These are phyloP conservation scores for Brassica rapa DNA, from an alignment of 345 rosid genomes.

Conservation along the genomic window DNA sequence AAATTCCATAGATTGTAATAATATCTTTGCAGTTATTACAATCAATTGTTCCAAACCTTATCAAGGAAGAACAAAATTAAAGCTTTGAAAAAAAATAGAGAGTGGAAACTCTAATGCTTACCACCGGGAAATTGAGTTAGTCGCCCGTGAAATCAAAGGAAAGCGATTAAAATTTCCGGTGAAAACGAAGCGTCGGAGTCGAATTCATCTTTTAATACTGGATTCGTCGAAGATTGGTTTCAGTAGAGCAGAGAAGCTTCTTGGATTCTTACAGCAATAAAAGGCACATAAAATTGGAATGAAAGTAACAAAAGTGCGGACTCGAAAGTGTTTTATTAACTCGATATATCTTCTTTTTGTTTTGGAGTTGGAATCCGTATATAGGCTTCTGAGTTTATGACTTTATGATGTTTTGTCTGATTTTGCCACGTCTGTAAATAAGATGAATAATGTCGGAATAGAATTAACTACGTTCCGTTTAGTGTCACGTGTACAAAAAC, in stretches of 20 bases:
- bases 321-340: conserved; percentile 37
- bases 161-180: conserved; percentile 1
- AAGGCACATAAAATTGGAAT: not conserved
- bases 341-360: not conserved
- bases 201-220: not conserved
- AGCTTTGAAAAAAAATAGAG: not conserved
- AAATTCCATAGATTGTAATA: no score
- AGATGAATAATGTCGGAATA: not conserved
- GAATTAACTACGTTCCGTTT: not conserved
- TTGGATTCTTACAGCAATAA: not conserved
- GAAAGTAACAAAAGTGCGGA: conserved; percentile 23
- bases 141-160: conserved; percentile 8
- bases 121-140: conserved; percentile 6
- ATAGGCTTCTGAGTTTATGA: not conserved
- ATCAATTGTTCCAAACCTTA: not conserved
- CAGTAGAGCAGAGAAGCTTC: not conserved
- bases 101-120: not conserved
- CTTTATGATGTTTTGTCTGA: conserved; percentile 7
- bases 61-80: not conserved
- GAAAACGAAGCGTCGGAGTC: not conserved
- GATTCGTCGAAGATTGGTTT: not conserved
- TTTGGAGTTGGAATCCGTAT: conserved; percentile 25
- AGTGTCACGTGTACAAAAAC: conserved; percentile 9
- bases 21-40: no score
- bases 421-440: conserved; percentile 26